Percentiles rank a stretch among this genome's conserved stretches.
Evolutionary conservation across 139 green algal species (phyloP).

Genomic region (Limnomonas spitsbergensis): DNA sequence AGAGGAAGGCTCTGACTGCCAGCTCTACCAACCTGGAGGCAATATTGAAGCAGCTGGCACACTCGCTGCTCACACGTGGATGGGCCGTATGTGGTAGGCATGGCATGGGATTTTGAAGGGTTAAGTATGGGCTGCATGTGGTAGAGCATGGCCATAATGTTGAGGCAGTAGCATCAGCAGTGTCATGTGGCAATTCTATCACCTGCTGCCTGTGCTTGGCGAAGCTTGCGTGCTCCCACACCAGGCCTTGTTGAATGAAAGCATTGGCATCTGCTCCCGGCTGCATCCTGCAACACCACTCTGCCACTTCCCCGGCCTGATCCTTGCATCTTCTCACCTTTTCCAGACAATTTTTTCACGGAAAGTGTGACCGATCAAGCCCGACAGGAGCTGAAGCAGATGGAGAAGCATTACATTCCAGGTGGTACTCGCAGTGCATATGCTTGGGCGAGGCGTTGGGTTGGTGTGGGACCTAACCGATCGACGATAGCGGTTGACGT

Average conservation of each 20-base stretch:
- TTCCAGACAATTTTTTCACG: background rate
- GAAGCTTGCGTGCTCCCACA: no score
- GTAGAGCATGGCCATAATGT: background rate
- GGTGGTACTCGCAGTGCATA: background rate
- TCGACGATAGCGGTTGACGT: background rate
- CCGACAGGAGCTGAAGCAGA: background rate
- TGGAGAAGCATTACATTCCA: conserved; percentile 11
- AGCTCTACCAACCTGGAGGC: background rate
- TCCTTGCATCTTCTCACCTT: background rate
- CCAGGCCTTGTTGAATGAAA: background rate
- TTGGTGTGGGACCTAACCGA: no score
- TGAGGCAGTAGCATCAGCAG: background rate
- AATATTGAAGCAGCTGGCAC: background rate
- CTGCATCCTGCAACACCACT: background rate
- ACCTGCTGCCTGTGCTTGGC: no score
- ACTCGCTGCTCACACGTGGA: background rate
- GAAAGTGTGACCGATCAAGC: background rate
- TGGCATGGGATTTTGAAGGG: background rate
- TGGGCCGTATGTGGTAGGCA: background rate
- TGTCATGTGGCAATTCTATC: no score
- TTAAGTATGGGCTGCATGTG: no score
- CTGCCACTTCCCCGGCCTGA: background rate
- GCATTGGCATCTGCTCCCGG: conserved; percentile 1
- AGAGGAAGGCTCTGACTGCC: background rate
- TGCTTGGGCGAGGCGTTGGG: no score